Evolutionary conservation across 2,329 filamentous ascomycete species (phyloP), one percentile per base, ranked within the genome.

Genomic region (Septoria petroselini): DNA sequence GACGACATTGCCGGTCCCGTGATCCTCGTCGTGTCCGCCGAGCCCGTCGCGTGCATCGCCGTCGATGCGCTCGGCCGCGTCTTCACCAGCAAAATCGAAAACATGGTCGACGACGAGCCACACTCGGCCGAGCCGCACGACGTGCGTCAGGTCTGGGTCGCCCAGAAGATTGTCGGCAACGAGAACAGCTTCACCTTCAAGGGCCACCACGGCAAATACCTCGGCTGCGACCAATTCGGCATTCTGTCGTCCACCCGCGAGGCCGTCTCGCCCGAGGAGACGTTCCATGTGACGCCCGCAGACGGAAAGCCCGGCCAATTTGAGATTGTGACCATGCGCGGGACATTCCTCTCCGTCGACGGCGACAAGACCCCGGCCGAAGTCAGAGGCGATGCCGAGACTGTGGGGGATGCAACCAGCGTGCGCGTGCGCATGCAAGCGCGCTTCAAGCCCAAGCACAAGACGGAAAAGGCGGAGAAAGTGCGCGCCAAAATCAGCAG

Each of bases 71-170:
- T 82, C 54, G 93, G 93, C 52, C 88, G 86, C 65, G 85, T 97
- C 12, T 98, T 95, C 69, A 78, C 87, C 4, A 83, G 86, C 60
- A 73, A 78, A 11, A 74, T 98, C 41, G 89, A 95, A 74, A 96
- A 97, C 66, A 84, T 95, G 29, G 80, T 95, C 53, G 91, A 96
- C 50, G 83, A 77, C 19, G 86, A 95, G 65, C 80, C 88, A 2
- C 69, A 78, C n/a, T 95, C 83, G 4, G 89, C 91, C 7, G 93
- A 98, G 71, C 93, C 93, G 41, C 91, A 96, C 69, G 91, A 97
- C 68, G 91, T 97, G 53, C 78, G 91, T 53, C 91, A 96, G 73
- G 93, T 98, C 12, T 98, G 91, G 88, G 82, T 97, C 58, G 89
- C 88, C 53, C 95, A 86, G 61, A 81, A 80, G 58, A 84, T 96